phyloP scores from a whole-genome alignment of 2,329 filamentous ascomycete species.

The Sclerotinia glacialis region DNA sequence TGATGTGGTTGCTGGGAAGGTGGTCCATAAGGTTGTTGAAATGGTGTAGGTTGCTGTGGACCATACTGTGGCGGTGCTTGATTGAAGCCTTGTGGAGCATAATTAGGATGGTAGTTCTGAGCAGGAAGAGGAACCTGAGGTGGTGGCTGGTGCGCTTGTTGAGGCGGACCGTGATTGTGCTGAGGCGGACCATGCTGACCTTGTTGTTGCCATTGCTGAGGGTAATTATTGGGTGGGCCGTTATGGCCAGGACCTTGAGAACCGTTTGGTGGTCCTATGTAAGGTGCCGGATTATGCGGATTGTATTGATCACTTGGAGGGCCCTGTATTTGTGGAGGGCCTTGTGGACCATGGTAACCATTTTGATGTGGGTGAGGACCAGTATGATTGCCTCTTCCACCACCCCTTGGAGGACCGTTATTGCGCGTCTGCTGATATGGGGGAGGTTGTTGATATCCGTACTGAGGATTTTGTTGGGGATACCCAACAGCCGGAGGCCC shows the following conservation, averaged over 20 bases:
- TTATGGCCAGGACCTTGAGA: constrained; percentile 31
- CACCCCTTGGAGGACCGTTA: constrained; percentile 37
- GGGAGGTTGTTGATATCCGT: constrained; percentile 35
- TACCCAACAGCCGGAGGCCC: constrained; percentile 35
- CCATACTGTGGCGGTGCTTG: constrained; percentile 37
- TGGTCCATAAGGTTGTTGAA: constrained; percentile 40
- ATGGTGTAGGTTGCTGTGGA: constrained; percentile 40
- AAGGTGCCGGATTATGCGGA: constrained; percentile 36
- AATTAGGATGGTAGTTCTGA: constrained; percentile 58
- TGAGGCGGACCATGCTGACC: constrained; percentile 25
- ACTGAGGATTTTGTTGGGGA: constrained; percentile 34
- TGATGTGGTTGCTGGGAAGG: constrained; percentile 35
- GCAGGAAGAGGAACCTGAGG: constrained; percentile 47
- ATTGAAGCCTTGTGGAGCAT: constrained; percentile 54
- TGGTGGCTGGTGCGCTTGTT: constrained; percentile 34
- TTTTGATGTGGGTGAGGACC: constrained; percentile 34
- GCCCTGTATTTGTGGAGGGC: constrained; percentile 31
- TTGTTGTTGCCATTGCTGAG: constrained; percentile 36
- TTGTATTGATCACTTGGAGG: constrained; percentile 33
- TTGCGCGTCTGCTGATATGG: constrained; percentile 36
- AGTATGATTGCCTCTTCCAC: constrained; percentile 36
- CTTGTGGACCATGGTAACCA: constrained; percentile 32
- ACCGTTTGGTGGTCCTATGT: constrained; percentile 39
- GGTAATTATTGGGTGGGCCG: constrained; percentile 29
- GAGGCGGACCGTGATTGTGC: constrained; percentile 36